phyloP scores from a whole-genome alignment of 176 grass and related monocot genomes.

The Zea mays region DNA sequence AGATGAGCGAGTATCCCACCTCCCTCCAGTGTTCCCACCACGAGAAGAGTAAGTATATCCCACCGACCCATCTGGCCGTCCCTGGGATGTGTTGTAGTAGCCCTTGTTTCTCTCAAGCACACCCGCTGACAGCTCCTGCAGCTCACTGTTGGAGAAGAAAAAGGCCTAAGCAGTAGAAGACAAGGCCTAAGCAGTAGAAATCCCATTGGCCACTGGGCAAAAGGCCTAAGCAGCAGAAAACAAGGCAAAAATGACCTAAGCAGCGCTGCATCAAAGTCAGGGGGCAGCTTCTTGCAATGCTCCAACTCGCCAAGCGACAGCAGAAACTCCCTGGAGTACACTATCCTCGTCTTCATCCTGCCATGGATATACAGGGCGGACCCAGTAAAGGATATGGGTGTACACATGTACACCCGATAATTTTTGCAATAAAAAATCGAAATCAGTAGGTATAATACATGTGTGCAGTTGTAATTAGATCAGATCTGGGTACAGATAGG shows the following conservation, averaged over 20 bases:
- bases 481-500: not conserved
- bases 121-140: slow-evolving; percentile 50
- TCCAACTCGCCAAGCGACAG: slow-evolving; percentile 60
- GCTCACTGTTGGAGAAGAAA: slow-evolving; percentile 45
- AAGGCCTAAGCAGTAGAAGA: not conserved
- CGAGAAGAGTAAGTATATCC: slow-evolving; percentile 48
- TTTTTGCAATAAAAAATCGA: not conserved
- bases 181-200: slow-evolving; percentile 47
- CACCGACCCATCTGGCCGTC: slow-evolving; percentile 48
- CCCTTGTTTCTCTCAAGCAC: slow-evolving; percentile 51
- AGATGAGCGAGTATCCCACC: slow-evolving; percentile 83
- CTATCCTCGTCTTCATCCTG: slow-evolving; percentile 52
- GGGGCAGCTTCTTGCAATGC: slow-evolving; percentile 70
- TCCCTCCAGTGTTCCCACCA: slow-evolving; percentile 54
- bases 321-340: slow-evolving; percentile 77
- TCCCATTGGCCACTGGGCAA: not conserved
- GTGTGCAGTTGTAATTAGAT: not conserved
- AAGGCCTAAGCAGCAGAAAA: not conserved
- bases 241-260: slow-evolving; percentile 48
- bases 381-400: not conserved
- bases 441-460: not conserved
- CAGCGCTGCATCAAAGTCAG: slow-evolving; percentile 55
- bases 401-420: not conserved
- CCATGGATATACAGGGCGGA: not conserved
- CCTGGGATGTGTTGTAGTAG: slow-evolving; percentile 40